These are phyloP conservation scores for Aspergillus incahuasiensis DNA, from an alignment of 495 filamentous ascomycete genomes.

Conservation along the genomic window DNA sequence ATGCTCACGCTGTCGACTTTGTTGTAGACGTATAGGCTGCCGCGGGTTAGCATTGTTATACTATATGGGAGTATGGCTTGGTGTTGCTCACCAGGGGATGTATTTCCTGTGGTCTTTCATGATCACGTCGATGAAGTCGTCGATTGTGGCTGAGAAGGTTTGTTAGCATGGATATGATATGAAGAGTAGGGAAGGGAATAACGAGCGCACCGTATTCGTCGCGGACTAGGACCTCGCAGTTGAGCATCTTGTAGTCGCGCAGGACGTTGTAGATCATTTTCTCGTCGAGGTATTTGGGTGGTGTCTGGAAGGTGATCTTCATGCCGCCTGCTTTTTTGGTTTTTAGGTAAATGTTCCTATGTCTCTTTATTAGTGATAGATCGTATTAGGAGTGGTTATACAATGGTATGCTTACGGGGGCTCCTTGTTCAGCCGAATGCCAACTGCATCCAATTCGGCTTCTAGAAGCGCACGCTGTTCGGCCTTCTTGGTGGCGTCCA, in stretches of 20 bases:
- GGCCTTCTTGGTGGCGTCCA: constrained; percentile 94
- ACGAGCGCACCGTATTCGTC: constrained; percentile 71
- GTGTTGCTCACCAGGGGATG: constrained; percentile 67
- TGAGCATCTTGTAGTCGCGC: constrained; percentile 97
- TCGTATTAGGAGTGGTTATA: background rate
- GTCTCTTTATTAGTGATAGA: constrained; percentile 15
- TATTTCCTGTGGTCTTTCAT: constrained; percentile 99
- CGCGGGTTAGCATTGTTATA: constrained; percentile 35
- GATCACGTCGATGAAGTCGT: constrained; percentile 98
- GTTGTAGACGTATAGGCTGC: constrained; percentile 99
- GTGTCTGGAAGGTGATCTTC: constrained; percentile 92
- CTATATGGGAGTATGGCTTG: too few relatives aligned
- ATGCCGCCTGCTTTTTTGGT: constrained; percentile 93
- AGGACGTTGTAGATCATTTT: constrained; percentile 97
- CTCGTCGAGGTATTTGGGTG: constrained; percentile 88
- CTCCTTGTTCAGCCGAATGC: constrained; percentile 88
- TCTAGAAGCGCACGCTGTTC: constrained; percentile 91
- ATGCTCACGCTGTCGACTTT: constrained; percentile 96
- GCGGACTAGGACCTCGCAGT: constrained; percentile 91
- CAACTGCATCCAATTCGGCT: constrained; percentile 91
- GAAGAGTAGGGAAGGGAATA: background rate
- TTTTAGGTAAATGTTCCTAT: constrained; percentile 97
- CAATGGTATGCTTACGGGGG: constrained; percentile 61
- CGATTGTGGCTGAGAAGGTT: constrained; percentile 69
- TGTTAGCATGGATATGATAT: constrained; percentile 1